Evolutionary conservation across 352 stramenopile genomes (phyloP).

Genomic region (Phytophthora meadii): DNA sequence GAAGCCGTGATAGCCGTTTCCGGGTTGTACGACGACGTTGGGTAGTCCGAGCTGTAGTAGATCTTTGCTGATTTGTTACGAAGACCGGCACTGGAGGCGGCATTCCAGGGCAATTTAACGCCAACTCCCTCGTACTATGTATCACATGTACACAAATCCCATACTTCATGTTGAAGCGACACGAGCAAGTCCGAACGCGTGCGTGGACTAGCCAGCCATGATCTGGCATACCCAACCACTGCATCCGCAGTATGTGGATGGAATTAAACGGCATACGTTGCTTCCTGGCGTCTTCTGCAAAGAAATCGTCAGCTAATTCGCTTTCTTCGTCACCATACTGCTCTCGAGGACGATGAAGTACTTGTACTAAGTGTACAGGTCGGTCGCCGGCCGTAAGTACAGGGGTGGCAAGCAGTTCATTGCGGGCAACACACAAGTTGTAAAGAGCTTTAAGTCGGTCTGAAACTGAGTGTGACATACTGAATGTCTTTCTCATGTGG

Average conservation of each 20-base stretch:
- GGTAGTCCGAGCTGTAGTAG: too few relatives aligned
- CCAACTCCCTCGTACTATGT: background rate
- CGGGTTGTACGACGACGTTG: too few relatives aligned
- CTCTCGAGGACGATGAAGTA: background rate
- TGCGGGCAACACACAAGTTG: background rate
- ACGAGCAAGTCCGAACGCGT: background rate
- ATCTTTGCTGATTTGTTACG: background rate
- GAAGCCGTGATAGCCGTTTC: too few relatives aligned
- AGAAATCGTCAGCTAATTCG: background rate
- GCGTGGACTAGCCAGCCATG: background rate
- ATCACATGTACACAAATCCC: constrained; percentile 6
- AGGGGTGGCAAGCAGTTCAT: background rate
- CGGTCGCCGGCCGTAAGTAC: background rate
- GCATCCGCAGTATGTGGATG: background rate
- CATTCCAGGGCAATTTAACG: background rate
- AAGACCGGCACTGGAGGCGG: background rate
- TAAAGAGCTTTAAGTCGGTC: background rate
- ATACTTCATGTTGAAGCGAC: constrained; percentile 1
- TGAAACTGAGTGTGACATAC: background rate
- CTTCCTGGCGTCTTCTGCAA: background rate
- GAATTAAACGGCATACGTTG: background rate
- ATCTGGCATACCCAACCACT: background rate
- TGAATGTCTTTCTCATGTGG: background rate
- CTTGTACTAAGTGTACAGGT: background rate
- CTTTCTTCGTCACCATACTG: background rate